Evolutionary conservation across 176 grass and related monocot genomes (phyloP), one percentile per base, ranked within the genome.

Genomic region (Oryza australiensis): DNA sequence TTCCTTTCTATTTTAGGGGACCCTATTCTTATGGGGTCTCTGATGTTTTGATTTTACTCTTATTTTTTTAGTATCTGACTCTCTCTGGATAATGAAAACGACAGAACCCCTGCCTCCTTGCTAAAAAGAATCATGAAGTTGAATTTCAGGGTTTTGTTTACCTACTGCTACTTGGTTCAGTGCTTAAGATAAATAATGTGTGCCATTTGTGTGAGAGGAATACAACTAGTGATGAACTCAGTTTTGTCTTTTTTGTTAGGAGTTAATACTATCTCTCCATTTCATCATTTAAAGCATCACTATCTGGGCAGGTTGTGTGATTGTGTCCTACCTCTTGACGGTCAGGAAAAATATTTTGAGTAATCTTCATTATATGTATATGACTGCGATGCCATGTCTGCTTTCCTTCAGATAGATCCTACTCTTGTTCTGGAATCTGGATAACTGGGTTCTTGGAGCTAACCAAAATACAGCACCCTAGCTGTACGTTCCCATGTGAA

Each of bases 381-480:
- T 49, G 30, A 6, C 18, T 24, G 10, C 4, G 0, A 27, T 42
- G 10, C 4, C 0, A 27, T 42, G 0, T 74, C 16, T 80, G 15
- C 2, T 63, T 29, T 15, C 68, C 34, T 34, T 20, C 11, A 70
- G 29, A n/a, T 18, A 27, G 26, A 70, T 76, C 34, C 4, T 33
- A 16, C 66, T 71, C 28, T 46, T 76, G 1, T 46, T 82, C 62
- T 73, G 14, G 42, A 26, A 45, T 81, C 60, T 72, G 15, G 34
- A 26, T 60, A 33, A 81, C 4, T 12, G 23, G 0, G 16, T 53
- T 82, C 66, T 66, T 55, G 7, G 43, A 27, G 7, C 6, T 72
- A 45, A 18, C 55, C 60, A 82, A 66, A 33, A 66, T 64, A 35
- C 9, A 16, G 6, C 7, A 42, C 3, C 42, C 34, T 49, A 82